Evolutionary conservation across 1,139 yeast genomes (phyloP).

Genomic region (Debaryomyces udenii): DNA sequence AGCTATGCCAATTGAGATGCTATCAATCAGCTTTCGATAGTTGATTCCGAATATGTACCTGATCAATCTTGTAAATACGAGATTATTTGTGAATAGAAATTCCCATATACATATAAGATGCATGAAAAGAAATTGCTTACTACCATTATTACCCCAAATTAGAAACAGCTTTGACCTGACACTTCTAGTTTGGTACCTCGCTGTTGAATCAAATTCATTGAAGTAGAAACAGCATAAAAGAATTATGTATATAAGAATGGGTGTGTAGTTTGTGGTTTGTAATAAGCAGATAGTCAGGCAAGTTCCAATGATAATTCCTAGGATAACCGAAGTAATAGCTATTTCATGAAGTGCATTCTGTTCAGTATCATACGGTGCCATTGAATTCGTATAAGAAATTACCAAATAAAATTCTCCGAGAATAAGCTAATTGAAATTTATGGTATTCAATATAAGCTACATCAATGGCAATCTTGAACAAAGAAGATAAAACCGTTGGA

Average conservation of each 20-base stretch:
- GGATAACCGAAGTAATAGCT: conserved; percentile 20
- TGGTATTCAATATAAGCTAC: neutral
- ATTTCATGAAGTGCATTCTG: conserved; percentile 28
- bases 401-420: too few relatives aligned
- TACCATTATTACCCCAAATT: conserved; percentile 42
- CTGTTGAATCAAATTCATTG: conserved; percentile 34
- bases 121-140: conserved; percentile 33
- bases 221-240: conserved; percentile 29
- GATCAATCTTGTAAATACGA: neutral
- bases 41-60: conserved; percentile 1
- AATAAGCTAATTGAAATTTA: too few relatives aligned
- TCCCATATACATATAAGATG: conserved; percentile 34
- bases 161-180: conserved; percentile 36
- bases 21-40: neutral
- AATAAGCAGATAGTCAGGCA: conserved; percentile 8
- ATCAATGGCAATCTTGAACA: conserved; percentile 1
- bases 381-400: too few relatives aligned
- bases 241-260: conserved; percentile 23
- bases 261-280: conserved; percentile 6
- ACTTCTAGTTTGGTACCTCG: conserved; percentile 29
- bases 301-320: conserved; percentile 26
- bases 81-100: conserved; percentile 11
- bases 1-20: conserved; percentile 16
- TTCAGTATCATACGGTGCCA: conserved; percentile 18
- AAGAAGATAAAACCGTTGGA: neutral